Base-by-base conservation (phyloP, 495 filamentous ascomycete species). In the Staphylotrichum longicolle region DNA sequence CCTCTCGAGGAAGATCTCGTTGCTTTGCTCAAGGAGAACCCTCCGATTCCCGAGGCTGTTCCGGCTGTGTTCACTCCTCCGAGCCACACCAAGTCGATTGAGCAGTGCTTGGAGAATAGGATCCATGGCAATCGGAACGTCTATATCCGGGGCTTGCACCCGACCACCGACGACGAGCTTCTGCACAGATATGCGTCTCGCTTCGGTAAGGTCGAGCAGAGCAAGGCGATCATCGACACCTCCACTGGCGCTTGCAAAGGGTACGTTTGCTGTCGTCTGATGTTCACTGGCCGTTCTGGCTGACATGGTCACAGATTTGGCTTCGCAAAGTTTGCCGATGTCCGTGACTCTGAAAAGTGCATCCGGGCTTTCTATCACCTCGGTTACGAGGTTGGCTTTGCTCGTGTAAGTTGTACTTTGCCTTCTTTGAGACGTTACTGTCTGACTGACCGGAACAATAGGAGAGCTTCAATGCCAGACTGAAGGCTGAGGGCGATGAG, bases 311-410 rank as follows among this genome's bases (percentile, higher is more conserved):
- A 3, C 57, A 96, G 94, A 3, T 98, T 96, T 69, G 95, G 95
- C 0, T 99, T 99, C 73, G 91, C 96, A 67, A 93, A 93, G 72
- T 99, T 93, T 71, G 86, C 82, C 75, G 88, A 88, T 66, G 88
- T 90, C 67, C 85, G 87, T 33, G 89, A 96, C 63, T 95, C 93
- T 14, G 91, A 97, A 77, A 88, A 89, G 62, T 97, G 93, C 76
- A 98, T 99, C 74, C 90, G 91, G 42, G 93, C 89, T n/a, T 95
- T 99, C 70, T 91, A 91, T 71, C 87, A 88, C 66, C 83, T 92
- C 57, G 93, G 93, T 45, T 98, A 98, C 69, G 94, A 99, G 77
- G 93, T 93, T 61, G 94, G 92, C 68, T 99, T 96, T 76, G 94
- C 95, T 62, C 83, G 90, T 70, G 91, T 93, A 78, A 63, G 75